Evolutionary conservation across 2,329 filamentous ascomycete species (phyloP).

Genomic region (Pezizomycotina sp.): DNA sequence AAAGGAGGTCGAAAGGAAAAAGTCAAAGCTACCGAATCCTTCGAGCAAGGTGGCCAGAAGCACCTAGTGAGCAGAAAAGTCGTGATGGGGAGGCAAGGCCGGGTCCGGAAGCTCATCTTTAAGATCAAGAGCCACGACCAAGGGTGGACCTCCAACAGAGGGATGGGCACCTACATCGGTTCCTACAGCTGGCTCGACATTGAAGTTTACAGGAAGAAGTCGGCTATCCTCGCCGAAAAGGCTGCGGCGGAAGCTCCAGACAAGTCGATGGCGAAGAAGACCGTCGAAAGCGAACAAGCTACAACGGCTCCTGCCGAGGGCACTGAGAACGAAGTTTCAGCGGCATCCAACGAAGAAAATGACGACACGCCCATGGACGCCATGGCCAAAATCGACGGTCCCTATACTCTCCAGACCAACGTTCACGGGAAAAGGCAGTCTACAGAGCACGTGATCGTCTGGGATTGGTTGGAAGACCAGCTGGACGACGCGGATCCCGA

Average conservation of each 20-base stretch:
- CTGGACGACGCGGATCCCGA: conserved; percentile 3
- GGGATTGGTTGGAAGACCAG: conserved; percentile 12
- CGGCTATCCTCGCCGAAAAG: neutral
- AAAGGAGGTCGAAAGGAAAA: too few species aligned
- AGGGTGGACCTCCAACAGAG: conserved; percentile 9
- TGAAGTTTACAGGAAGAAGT: conserved; percentile 8
- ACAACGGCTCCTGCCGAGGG: too few species aligned
- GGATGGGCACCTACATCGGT: conserved; percentile 3
- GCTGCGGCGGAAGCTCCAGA: neutral
- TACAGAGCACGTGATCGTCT: conserved; percentile 5
- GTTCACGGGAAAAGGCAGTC: conserved; percentile 3
- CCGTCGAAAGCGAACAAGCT: too few species aligned
- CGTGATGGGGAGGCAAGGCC: conserved; percentile 3
- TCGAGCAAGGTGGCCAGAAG: too few species aligned
- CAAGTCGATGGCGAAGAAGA: too few species aligned
- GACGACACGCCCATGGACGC: conserved; percentile 5
- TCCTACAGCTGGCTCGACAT: conserved; percentile 13
- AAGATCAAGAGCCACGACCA: conserved; percentile 9
- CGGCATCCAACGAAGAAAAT: conserved; percentile 3
- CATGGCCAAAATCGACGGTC: too few species aligned
- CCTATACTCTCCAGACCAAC: conserved; percentile 9
- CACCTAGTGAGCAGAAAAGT: too few species aligned
- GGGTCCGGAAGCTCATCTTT: conserved; percentile 12
- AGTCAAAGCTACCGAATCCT: too few species aligned
- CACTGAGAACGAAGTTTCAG: too few species aligned